Percentiles rank a stretch among this genome's conserved stretches.
Conservation (phyloP, 306 rosid genomes). For the Trifolium dubium region DNA sequence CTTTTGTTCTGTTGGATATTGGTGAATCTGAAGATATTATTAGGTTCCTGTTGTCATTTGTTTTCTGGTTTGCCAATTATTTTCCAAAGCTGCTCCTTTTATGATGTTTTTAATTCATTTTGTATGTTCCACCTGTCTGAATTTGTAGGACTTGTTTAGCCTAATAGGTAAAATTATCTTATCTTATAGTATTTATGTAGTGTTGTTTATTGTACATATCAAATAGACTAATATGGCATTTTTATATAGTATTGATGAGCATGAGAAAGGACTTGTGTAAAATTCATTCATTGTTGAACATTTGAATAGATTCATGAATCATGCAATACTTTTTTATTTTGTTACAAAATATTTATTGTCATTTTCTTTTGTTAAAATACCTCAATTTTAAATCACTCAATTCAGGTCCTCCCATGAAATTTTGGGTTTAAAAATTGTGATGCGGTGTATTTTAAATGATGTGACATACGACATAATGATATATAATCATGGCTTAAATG, state of each 20-base stretch:
- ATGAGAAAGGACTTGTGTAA: neutral
- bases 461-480: no score
- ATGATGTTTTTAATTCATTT: neutral
- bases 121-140: neutral
- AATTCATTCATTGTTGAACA: neutral
- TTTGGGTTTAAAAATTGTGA: no score
- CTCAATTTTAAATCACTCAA: no score
- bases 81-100: neutral
- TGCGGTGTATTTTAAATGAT: no score
- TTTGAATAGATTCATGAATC: no score
- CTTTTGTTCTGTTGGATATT: neutral
- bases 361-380: no score
- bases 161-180: conserved; percentile 16
- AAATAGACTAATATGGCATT: neutral
- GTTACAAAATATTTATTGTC: no score
- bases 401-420: no score
- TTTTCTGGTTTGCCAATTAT: neutral
- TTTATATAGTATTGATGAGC: neutral
- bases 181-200: neutral
- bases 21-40: conserved; percentile 20
- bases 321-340: no score
- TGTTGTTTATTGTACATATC: conserved; percentile 5
- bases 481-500: no score
- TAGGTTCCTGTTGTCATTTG: neutral
- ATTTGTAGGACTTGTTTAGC: conserved; percentile 4